Evolutionary conservation across 495 filamentous ascomycete genomes (phyloP).

Genomic region (Hapsidospora chrysogenum): DNA sequence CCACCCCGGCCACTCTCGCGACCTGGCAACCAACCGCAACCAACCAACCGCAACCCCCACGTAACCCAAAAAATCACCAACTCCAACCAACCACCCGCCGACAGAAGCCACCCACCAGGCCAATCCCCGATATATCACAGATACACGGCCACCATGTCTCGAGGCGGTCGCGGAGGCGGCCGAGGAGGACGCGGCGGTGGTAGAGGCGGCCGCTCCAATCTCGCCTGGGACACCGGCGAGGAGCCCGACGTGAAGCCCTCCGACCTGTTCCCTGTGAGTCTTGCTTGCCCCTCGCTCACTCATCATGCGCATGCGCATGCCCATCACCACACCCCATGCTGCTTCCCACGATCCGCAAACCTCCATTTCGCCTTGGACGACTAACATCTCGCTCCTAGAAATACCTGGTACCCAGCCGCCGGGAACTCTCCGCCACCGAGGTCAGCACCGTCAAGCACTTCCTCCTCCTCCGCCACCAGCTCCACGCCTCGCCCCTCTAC

Average conservation of each 20-base stretch:
- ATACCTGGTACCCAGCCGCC: constrained; percentile 23
- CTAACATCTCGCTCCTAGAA: constrained; percentile 7
- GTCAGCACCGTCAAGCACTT: constrained; percentile 25
- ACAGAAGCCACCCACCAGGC: too few species aligned
- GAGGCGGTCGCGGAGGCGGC: constrained; percentile 9
- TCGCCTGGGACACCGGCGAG: constrained; percentile 17
- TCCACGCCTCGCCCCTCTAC: constrained; percentile 32
- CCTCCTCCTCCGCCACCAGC: constrained; percentile 26
- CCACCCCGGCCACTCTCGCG: too few species aligned
- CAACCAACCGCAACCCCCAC: too few species aligned
- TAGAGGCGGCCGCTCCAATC: constrained; percentile 13
- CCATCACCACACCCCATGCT: not conserved
- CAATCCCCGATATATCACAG: too few species aligned
- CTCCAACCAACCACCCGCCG: too few species aligned
- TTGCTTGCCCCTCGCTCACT: not conserved
- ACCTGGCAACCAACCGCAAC: too few species aligned
- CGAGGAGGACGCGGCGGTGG: constrained; percentile 17
- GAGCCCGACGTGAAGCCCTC: constrained; percentile 22
- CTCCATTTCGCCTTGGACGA: not conserved
- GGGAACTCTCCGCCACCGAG: constrained; percentile 20
- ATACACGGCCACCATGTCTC: too few species aligned
- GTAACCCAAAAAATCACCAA: too few species aligned
- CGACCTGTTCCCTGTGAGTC: constrained; percentile 23
- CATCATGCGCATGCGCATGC: too few species aligned
- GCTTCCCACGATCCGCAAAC: not conserved